Conservation (phyloP, 2,329 filamentous ascomycete species). For the Penicillium digitatum region DNA sequence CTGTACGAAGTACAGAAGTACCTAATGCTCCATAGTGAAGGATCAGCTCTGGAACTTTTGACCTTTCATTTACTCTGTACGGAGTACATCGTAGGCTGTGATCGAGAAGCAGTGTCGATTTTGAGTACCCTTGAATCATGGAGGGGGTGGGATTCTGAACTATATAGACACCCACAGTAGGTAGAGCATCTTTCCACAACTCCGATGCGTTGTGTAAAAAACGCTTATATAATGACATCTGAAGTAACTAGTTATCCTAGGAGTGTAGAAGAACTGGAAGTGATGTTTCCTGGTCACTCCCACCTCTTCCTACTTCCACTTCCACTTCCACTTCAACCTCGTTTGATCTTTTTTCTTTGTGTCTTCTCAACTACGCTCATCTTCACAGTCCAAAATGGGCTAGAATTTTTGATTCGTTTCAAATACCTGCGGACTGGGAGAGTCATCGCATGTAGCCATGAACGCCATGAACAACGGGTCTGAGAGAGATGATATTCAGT, state of each 20-base stretch:
- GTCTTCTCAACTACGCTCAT: neutral
- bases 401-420: neutral
- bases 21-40: neutral
- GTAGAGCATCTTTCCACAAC: neutral
- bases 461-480: constrained; percentile 12
- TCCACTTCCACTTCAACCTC: neutral
- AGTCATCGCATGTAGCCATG: neutral
- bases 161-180: neutral
- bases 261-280: neutral
- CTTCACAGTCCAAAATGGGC: neutral
- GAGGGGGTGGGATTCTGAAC: neutral
- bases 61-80: neutral
- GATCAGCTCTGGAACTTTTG: neutral
- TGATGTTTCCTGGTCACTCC: neutral
- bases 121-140: neutral
- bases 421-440: neutral
- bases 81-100: neutral
- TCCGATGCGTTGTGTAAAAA: neutral
- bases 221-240: neutral
- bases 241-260: neutral
- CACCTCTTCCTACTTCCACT: neutral
- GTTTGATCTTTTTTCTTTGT: neutral
- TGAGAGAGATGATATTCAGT: too few species aligned
- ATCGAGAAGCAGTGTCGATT: neutral
- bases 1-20: neutral